Evolutionary conservation across 2,329 filamentous ascomycete genomes (phyloP).

Genomic region (Nothophoma quercina): DNA sequence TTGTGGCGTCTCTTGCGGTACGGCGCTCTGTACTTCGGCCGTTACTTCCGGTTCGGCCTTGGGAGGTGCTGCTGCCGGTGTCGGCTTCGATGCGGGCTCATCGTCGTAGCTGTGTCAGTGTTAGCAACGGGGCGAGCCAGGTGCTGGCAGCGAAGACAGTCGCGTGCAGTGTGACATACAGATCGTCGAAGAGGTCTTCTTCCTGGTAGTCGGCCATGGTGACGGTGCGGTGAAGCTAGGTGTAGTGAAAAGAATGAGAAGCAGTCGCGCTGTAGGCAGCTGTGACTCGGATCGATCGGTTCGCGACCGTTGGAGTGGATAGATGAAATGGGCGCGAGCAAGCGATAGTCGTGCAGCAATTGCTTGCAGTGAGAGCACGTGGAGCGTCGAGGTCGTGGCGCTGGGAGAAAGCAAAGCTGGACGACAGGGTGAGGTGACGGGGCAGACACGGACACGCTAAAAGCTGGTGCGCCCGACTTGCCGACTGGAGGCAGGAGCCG

Average conservation of each 20-base stretch:
- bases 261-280: neutral
- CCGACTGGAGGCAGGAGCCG: constrained; percentile 6
- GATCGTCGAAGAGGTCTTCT: constrained; percentile 93
- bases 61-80: constrained; percentile 29
- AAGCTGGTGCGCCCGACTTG: too few relatives aligned
- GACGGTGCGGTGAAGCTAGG: neutral
- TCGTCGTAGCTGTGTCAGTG: constrained; percentile 50
- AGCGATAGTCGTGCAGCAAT: neutral
- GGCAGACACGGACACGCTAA: too few relatives aligned
- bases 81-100: constrained; percentile 44
- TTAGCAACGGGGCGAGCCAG: too few relatives aligned
- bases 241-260: neutral
- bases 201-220: constrained; percentile 72
- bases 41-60: constrained; percentile 34
- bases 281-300: neutral
- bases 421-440: constrained; percentile 6
- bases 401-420: constrained; percentile 10
- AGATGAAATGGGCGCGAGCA: neutral
- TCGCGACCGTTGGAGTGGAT: neutral
- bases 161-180: constrained; percentile 67
- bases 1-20: constrained; percentile 25
- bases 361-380: neutral
- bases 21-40: constrained; percentile 26
- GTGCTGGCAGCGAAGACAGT: too few relatives aligned
- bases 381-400: neutral